Base-by-base conservation (phyloP, 495 filamentous ascomycete species). In the Jackrogersella minutella region DNA sequence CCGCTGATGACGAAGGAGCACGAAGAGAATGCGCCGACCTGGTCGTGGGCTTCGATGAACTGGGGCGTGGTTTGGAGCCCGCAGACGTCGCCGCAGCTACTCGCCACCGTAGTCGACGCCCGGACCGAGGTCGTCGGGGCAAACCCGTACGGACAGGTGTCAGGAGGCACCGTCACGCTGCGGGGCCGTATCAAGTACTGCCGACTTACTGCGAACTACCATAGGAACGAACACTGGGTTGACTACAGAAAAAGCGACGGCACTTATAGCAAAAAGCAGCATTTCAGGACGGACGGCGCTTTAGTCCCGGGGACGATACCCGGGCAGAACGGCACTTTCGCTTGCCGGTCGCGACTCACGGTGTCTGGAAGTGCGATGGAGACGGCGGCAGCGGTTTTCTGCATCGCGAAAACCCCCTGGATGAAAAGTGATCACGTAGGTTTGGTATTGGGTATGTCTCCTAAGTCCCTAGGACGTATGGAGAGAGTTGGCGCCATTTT, bases 1-100 rank as follows among this genome's bases (percentile, higher is more conserved):
- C 62, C 62, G 14, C 55, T 66, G 41, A 66, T 66, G 62, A 66
- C 62, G 13, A 58, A 53, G 16, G 62, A 66, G 16, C 62, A 59
- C 47, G 62, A 59, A 49, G 62, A 54, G 40, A 59, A 66, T 31
- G 55, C 62, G 30, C 55, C 62, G 19, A 66, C 62, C 2, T 66
- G 62, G 55, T 66, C 62, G 8, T 66, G 62, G 62, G 62, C 55
- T 2, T 66, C 62, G 9, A 54, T 59, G 55, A 59, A 59, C 39
- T 66, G 62, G 54, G 62, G 62, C 8, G 62, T 55, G 3, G 30
- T 28, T 1, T 66, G 47, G 47, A 59, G 43, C 22, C 22, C 55
- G 33, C 3, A 59, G 22, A 14, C 46, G 5, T 37, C 59, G n/a
- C 24, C 40, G n/a, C n/a, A 47, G 31, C 40, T 53, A 0, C 59